These are phyloP conservation scores for Cutaneotrichosporon dermatis DNA, from an alignment of 1,284 basidiomycete genomes.

Conservation along the genomic window DNA sequence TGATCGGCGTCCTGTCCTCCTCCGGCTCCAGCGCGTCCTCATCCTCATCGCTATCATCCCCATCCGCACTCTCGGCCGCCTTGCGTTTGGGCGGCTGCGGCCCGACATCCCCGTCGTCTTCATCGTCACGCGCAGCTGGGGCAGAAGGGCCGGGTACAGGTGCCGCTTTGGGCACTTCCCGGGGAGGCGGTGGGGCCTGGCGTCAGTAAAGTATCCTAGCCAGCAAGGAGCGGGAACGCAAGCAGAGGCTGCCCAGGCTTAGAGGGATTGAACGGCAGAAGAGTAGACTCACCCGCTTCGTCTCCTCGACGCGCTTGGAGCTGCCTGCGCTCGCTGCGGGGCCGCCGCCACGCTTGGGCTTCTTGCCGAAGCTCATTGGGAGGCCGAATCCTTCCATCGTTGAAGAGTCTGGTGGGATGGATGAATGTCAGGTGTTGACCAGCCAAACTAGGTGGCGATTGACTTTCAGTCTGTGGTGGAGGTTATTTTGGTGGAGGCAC, in stretches of 20 bases:
- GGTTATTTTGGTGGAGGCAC: too few species aligned
- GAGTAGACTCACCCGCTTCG: constrained; percentile 31
- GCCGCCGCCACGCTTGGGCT: constrained; percentile 29
- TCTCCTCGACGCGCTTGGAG: constrained; percentile 42
- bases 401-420: background rate
- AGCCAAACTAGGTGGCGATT: background rate
- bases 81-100: constrained; percentile 38
- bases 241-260: too few species aligned
- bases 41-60: constrained; percentile 22
- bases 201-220: background rate
- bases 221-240: too few species aligned
- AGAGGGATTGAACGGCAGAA: too few species aligned
- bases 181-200: background rate
- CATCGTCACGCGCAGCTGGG: background rate
- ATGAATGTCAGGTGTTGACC: too few species aligned
- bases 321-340: constrained; percentile 13
- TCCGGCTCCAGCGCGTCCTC: constrained; percentile 38
- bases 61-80: constrained; percentile 17
- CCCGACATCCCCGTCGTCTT: constrained; percentile 32
- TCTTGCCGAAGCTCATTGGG: constrained; percentile 51
- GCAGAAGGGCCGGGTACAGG: too few species aligned
- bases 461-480: background rate
- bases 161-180: background rate
- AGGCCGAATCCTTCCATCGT: constrained; percentile 46
- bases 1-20: constrained; percentile 47